These are phyloP conservation scores for Laguncularia racemosa DNA, from an alignment of 345 rosid genomes.

Conservation along the genomic window DNA sequence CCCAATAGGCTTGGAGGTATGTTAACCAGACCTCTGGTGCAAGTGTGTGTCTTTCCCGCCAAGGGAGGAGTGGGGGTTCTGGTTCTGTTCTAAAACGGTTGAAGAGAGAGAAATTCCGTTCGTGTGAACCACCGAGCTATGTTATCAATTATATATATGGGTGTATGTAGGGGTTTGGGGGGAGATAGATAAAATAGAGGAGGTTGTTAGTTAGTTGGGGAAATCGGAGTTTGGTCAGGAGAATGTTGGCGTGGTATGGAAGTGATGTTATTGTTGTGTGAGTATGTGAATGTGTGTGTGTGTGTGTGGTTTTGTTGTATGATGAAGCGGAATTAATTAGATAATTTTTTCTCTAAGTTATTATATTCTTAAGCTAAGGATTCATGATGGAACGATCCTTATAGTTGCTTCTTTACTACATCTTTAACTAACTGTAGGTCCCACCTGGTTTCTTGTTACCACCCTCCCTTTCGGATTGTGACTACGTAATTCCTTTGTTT, in stretches of 20 bases:
- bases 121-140: no score
- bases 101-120: not conserved
- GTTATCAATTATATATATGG: no score
- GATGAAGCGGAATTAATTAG: not conserved
- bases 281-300: not conserved
- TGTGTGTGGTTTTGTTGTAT: not conserved
- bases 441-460: not conserved
- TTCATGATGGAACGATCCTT: not conserved
- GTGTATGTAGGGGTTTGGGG: no score
- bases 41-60: not conserved
- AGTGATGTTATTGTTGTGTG: slow-evolving; percentile 3
- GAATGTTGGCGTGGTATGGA: slow-evolving; percentile 8
- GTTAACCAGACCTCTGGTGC: no score
- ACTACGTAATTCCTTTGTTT: no score
- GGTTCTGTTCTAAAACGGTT: not conserved
- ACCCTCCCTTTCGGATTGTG: no score
- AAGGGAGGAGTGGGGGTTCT: not conserved
- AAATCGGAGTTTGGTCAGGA: not conserved
- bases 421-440: slow-evolving; percentile 14
- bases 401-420: slow-evolving; percentile 12
- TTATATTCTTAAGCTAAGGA: not conserved
- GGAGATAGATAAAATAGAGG: not conserved
- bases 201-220: not conserved
- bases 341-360: slow-evolving; percentile 2
- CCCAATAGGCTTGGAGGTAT: no score